Conservation (phyloP, 768 basidiomycete species). For the Suillus plorans region DNA sequence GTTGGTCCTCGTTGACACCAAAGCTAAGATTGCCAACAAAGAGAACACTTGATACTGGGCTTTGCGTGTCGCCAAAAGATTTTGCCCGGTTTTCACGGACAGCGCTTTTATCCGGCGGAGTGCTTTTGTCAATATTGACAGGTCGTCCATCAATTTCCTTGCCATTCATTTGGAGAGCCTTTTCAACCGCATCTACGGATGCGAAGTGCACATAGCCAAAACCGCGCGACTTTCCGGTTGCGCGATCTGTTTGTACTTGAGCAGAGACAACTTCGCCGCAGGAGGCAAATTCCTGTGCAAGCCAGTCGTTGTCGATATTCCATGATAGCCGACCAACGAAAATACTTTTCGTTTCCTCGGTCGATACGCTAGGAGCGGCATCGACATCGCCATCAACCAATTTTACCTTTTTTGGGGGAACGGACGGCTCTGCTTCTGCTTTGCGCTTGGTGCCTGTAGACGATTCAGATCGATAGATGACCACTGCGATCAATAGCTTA, state of each 20-base stretch:
- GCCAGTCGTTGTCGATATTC: slow-evolving; percentile 96
- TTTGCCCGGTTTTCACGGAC: slow-evolving; percentile 69
- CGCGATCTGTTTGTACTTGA: slow-evolving; percentile 82
- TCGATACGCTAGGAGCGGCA: slow-evolving; percentile 29
- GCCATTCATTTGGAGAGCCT: slow-evolving; percentile 78
- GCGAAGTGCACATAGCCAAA: slow-evolving; percentile 84
- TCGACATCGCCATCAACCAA: slow-evolving; percentile 59
- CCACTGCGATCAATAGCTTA: slow-evolving; percentile 20
- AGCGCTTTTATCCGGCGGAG: slow-evolving; percentile 54
- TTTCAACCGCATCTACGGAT: slow-evolving; percentile 68
- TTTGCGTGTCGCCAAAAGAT: slow-evolving; percentile 70
- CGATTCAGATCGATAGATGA: slow-evolving; percentile 7
- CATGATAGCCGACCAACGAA: slow-evolving; percentile 95
- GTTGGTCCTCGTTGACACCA: slow-evolving; percentile 70
- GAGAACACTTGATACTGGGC: slow-evolving; percentile 68
- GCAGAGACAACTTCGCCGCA: slow-evolving; percentile 91
- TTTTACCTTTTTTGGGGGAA: slow-evolving; percentile 82
- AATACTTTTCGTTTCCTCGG: slow-evolving; percentile 62
- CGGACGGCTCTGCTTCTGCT: slow-evolving; percentile 60
- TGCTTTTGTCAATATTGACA: slow-evolving; percentile 82
- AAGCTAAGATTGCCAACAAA: slow-evolving; percentile 94
- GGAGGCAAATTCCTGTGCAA: slow-evolving; percentile 83
- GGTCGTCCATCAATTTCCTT: slow-evolving; percentile 91
- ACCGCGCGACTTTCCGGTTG: slow-evolving; percentile 78
- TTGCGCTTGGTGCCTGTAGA: slow-evolving; percentile 68